Base-by-base conservation (phyloP, 441 rosid species). In the Rhodomyrtus psidioides region DNA sequence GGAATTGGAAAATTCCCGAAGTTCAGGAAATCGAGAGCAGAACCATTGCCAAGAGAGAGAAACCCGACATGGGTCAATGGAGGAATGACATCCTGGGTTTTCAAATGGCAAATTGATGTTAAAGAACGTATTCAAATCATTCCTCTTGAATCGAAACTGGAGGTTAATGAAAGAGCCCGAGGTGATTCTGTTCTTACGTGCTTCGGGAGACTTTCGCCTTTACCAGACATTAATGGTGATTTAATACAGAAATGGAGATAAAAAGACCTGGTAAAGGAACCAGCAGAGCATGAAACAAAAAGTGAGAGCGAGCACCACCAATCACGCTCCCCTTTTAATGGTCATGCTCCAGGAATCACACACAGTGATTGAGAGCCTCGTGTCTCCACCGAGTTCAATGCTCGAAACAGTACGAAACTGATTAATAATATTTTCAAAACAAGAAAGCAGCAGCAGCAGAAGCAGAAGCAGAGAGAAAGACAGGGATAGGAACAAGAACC, bases 311-410 rank as follows among this genome's bases (percentile, higher is more conserved):
- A 51, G 57, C 19, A 46, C 91, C 93, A 65, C 89, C 88, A 91
- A 90, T 92, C 92, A 90, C 91, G 92, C 91, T 58, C 86, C 83
- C 26, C 85, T 84, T 89, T 89, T 75, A 83, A 84, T 83, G 88
- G 86, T 28, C 55, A 39, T 30, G 81, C 30, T 60, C 24, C 42
- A 13, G 21, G 28, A 84, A 83, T 56, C 56, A 56, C 58, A 5
- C 46, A 9, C 39, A 53, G 44, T 7, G 42, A 28, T 82, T 49
- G 76, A 46, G 53, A 27, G 39, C 24, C 30, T 62, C 49, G 5
- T 34, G 15, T 34, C 55, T 81, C 55, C 7, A 53, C 53, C 9
- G 55, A 26, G 55, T 49, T 26, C 34, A 26, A n/a, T 26, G 55
- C 39, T 53, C 4, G 53, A 26, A 7, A 44, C 55, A 26, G 83